Evolutionary conservation across 306 rosid genomes (phyloP), one percentile per base, ranked within the genome.

Genomic region (Vachellia collinsii): DNA sequence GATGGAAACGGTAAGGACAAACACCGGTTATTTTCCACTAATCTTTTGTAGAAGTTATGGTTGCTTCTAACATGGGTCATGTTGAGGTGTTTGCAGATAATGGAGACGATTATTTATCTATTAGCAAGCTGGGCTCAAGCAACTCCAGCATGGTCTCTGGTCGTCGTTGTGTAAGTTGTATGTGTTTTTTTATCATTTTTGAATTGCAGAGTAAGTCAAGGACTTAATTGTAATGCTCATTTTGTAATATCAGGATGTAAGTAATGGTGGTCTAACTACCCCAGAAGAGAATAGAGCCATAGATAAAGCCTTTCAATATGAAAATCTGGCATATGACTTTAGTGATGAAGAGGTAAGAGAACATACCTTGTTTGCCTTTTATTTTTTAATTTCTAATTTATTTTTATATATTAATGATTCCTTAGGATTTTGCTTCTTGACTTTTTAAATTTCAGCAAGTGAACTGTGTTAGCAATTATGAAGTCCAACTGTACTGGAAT

Each of bases 111-210:
- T 78, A 65, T 50, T 68, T 84, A 47, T 61, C 83, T 42, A 81
- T 79, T 50, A 43, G 38, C 34, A 82, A 81, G 81, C 82, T 72
- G 78, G 86, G 72, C 16, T 53, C 85, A 80, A 83, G 70, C 74
- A 70, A 78, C 77, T 80, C 88, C 53, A 74, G 66, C 77, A 50
- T 71, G 83, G 77, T 74, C 75, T 80, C 87, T 34, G 96, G 94
- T 95, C 96, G 92, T 83, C 92, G 94, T 90, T 95, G 90, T 93
- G 99, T 94, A 94, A 94, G 99, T 94, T 94, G 99, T 93, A 95
- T 95, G 99, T 95, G 97, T 91, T 93, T 89, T 83, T 80, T 86
- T 83, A 77, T 79, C 77, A 77, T 83, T 80, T 76, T 78, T 87
- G 79, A 84, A 84, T 84, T 85, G 80, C 72, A 79, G 70, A 72